Base-by-base conservation (phyloP, 495 filamentous ascomycete species). In the Aspergillus asperescens region DNA sequence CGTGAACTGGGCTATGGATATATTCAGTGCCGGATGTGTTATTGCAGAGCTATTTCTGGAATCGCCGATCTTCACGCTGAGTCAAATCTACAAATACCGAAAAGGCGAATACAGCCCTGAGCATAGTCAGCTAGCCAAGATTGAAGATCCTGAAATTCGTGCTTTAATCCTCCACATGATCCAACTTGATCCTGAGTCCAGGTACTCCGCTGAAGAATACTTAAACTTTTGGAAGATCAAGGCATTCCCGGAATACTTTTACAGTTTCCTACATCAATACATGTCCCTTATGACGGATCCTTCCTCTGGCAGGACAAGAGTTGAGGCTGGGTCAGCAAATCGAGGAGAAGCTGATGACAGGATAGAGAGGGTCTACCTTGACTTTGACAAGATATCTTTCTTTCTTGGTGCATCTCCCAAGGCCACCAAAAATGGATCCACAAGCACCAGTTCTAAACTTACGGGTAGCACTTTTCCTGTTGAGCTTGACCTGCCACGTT, bases 31-130 rank as follows among this genome's bases (percentile, higher is more conserved):
- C 29, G 93, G 93, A 8, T 99, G 94, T 62, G 94, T 97, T 18
- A 95, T 99, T 60, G 94, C 94, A 4, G 94, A 99, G 66, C 75
- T 99, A 3, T 97, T 97, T 57, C 79, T 96, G n/a, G 94, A 99
- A 66, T 77, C 88, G 0, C 90, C 92, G 1, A 90, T 97, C 25
- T 97, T 99, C 69, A 90, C 79, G 25, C 73, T 97, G 15, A 91
- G 87, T 51, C 92, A 97, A 65, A 82, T 99, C 52, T 96, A 89
- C 77, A 93, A 89, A 62, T 97, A 96, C 60, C 81, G 89, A 28
- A 86, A 86, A 55, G 86, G 87, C 34, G 90, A 97, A 62, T 99
- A 96, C 68, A 90, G 96, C 57, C 92, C 92, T 1, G 75, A 79
- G 49, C 83, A 86, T 41, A 79, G 82, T 7, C 84, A 93, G 61